Base-by-base conservation (phyloP, 148 eudicot species). In the Pouteria glomerata region DNA sequence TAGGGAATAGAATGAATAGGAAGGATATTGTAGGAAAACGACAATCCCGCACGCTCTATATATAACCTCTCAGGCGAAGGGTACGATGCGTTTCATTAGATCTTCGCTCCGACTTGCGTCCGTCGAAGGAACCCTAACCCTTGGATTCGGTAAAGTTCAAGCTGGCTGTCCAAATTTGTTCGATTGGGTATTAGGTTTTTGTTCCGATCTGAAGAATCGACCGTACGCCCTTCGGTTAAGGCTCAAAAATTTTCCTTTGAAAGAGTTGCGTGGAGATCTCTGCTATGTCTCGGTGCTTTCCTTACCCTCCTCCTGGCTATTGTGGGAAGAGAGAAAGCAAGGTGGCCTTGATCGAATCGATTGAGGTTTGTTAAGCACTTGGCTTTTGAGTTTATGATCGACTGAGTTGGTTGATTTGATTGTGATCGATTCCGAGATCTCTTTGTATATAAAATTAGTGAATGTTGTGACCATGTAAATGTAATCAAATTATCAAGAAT, bases 331-430 rank as follows among this genome's bases (percentile, higher is more conserved):
- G 76, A 66, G 78, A 84, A 34, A 71, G 83, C 77, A 70, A 80
- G 56, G 93, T 79, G 76, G 89, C 93, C 87, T 90, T 90, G 96
- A 88, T 93, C 93, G 81, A 78, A 76, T 85, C 96, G 98, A 93
- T 93, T 86, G 87, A 93, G 98, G 98, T 93, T 90, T 84, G 96
- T 93, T 88, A 76, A 82, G 77, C 73, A 68, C 74, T 61, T 74
- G 74, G 76, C 67, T 61, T 73, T 68, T 66, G 41, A 24, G 42
- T 29, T 58, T 70, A 59, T 71, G 74, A 31, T 31, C 67, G 55
- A n/a, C 58, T 63, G 74, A 14, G 34, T 21, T 60, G 27, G 37
- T 42, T 39, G 37, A 39, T 57, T 27, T 30, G 39, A 34, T 10
- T 29, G 13, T 7, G 18, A 13, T 74, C 34, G 70, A 52, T 47